Conservation (phyloP, 2,329 filamentous ascomycete species). For the Penicillium olsonii region DNA sequence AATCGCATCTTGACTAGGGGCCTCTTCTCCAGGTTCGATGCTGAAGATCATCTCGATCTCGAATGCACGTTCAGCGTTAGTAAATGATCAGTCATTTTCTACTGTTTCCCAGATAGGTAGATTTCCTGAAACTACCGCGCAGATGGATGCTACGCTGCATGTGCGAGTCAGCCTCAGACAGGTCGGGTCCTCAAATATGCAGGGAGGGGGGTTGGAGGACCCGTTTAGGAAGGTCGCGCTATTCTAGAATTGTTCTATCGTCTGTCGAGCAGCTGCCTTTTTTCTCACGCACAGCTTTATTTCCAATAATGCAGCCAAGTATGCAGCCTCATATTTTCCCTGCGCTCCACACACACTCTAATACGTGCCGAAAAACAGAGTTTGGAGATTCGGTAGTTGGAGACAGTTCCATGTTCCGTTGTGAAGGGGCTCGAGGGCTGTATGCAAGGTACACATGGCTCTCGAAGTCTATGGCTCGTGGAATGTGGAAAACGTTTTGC, state of each 20-base stretch:
- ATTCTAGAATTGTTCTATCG: neutral
- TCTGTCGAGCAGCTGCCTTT: neutral
- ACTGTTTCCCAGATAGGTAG: neutral
- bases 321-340: neutral
- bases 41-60: neutral
- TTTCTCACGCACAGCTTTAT: neutral
- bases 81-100: neutral
- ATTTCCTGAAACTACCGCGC: neutral
- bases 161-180: neutral
- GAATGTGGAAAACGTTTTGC: neutral
- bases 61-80: neutral
- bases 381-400: slow-evolving; percentile 2
- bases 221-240: neutral
- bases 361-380: neutral
- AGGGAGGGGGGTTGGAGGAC: neutral
- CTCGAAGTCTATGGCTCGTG: neutral
- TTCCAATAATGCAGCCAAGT: slow-evolving; percentile 2
- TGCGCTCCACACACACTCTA: neutral
- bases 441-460: neutral
- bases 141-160: neutral
- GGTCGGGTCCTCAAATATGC: neutral
- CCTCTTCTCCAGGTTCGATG: neutral
- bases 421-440: neutral
- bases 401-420: neutral
- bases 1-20: neutral